Evolutionary conservation across 2,329 filamentous ascomycete species (phyloP), one percentile per base, ranked within the genome.

Genomic region (Stachybotrys chartarum): DNA sequence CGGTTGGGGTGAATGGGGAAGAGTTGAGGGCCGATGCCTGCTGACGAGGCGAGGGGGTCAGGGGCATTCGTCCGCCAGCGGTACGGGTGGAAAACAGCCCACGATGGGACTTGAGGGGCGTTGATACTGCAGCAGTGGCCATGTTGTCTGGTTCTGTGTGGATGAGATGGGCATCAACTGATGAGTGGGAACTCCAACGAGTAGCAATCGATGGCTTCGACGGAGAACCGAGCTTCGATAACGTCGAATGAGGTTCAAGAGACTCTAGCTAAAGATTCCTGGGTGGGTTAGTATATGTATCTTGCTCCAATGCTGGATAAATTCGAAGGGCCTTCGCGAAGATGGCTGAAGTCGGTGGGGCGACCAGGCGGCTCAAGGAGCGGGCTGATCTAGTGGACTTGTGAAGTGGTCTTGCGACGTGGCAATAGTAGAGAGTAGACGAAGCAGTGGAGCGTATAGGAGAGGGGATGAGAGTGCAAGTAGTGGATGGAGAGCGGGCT

Each of bases 51-150:
- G 93, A 97, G 35, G 94, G 93, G 5, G 93, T 97, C 69, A 99
- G 78, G 64, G 94, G 92, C 81, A 96, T 92, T 59, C 94, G 90
- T 71, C 92, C 91, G 76, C 93, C 92, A 73, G 92, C 94, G 70
- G 92, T 94, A 72, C 91, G 91, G 64, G 90, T 85, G 63, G 88
- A 91, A 79, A 97, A 97, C 67, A 97, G 83, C 57, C 91, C 91
- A 75, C 88, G 86, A 74, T 96, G 93, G 81, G 90, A 94, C 82
- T 97, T 97, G 71, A 94, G 81, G 58, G 94, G 94, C 58, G 94
- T 97, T 67, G 91, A 89, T 74, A 97, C 85, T 70, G 83, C 77
- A 72, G 87, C 72, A 58, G 76, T 88, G 71, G 93, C 91, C 93
- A 97, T 97, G 71, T 66, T 82, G 74, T 70, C 66, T 67, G 64